Percentiles rank a stretch among this genome's conserved stretches.
Conservation (phyloP, 768 basidiomycete species). For the Punctularia strigosozonata region DNA sequence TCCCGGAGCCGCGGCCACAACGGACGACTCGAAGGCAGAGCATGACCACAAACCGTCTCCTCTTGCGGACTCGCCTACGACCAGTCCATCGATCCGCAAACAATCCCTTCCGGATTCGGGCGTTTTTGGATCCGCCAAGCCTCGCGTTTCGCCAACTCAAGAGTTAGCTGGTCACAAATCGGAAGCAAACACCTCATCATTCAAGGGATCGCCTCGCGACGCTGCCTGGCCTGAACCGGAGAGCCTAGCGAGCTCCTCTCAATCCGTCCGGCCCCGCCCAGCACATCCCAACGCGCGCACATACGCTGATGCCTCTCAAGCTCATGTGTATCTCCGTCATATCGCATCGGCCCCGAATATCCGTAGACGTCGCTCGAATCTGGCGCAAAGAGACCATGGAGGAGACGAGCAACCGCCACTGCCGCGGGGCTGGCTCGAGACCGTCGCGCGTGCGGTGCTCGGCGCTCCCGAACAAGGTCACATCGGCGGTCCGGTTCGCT, state of each 20-base stretch:
- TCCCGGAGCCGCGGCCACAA: slow-evolving; percentile 20
- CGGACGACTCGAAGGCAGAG: slow-evolving; percentile 9
- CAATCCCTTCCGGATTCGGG: too few relatives aligned
- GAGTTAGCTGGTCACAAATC: too few relatives aligned
- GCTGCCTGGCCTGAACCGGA: too few relatives aligned
- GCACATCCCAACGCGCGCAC: too few relatives aligned
- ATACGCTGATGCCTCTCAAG: slow-evolving; percentile 31
- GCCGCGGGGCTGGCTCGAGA: slow-evolving; percentile 60
- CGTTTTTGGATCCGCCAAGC: too few relatives aligned
- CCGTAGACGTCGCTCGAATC: slow-evolving; percentile 9
- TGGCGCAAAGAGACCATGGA: slow-evolving; percentile 14
- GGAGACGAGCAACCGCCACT: slow-evolving; percentile 35
- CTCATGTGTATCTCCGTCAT: slow-evolving; percentile 61
- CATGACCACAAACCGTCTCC: slow-evolving; percentile 2
- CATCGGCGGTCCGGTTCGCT: slow-evolving; percentile 25
- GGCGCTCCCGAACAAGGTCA: slow-evolving; percentile 35
- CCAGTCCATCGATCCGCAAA: too few relatives aligned
- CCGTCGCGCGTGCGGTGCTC: slow-evolving; percentile 55
- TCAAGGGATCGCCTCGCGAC: too few relatives aligned
- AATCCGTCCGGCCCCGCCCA: too few relatives aligned
- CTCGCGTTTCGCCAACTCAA: too few relatives aligned
- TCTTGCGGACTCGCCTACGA: neutral
- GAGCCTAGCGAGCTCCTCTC: too few relatives aligned
- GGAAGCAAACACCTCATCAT: too few relatives aligned
- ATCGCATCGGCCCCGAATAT: slow-evolving; percentile 53